Percentiles rank a stretch among this genome's conserved stretches.
phyloP scores from a whole-genome alignment of 257 asterid genomes.

The Perilla frutescens region DNA sequence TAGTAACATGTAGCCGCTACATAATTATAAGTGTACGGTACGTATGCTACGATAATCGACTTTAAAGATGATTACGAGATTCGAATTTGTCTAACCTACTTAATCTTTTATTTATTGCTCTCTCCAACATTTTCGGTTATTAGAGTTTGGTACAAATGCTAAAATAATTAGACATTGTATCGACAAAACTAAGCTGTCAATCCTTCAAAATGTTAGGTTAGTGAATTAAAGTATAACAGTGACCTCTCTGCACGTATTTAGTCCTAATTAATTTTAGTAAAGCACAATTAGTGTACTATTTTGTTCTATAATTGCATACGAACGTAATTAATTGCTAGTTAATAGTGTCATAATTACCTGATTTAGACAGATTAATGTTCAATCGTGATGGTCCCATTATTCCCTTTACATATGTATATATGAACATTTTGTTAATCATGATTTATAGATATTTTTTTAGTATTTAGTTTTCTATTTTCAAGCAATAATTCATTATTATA shows the following conservation, averaged over 20 bases:
- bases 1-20: too few relatives aligned
- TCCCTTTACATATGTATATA: background rate
- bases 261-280: background rate
- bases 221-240: constrained; percentile 2
- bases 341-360: background rate
- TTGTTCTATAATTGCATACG: background rate
- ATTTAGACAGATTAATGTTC: background rate
- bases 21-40: too few relatives aligned
- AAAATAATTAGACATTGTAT: background rate
- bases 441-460: too few relatives aligned
- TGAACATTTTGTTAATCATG: background rate
- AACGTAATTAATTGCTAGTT: background rate
- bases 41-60: background rate
- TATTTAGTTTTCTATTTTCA: too few relatives aligned
- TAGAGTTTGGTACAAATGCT: background rate
- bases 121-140: constrained; percentile 2
- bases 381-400: background rate
- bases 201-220: background rate
- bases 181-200: constrained; percentile 25
- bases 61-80: too few relatives aligned
- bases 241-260: background rate
- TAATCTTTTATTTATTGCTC: background rate
- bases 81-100: background rate
- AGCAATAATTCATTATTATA: too few relatives aligned
- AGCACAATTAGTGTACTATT: background rate